phyloP scores from a whole-genome alignment of 2,329 filamentous ascomycete genomes.

The Ciborinia camelliae region DNA sequence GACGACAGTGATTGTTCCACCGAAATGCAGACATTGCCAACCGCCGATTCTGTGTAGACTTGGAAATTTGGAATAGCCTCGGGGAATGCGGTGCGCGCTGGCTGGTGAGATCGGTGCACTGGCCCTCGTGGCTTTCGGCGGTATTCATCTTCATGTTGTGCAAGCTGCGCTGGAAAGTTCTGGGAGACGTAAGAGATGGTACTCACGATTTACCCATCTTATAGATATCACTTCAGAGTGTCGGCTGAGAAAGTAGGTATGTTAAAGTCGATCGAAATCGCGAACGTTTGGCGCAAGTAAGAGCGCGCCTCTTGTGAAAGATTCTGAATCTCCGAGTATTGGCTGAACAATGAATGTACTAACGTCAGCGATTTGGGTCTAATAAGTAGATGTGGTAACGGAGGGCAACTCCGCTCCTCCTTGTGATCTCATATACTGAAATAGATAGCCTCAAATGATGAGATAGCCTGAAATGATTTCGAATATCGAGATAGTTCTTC shows the following conservation, averaged over 20 bases:
- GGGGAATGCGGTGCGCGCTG: slow-evolving; percentile 4
- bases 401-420: neutral
- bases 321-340: neutral
- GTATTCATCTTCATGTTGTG: slow-evolving; percentile 12
- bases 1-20: too few species aligned
- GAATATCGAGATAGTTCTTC: neutral
- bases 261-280: slow-evolving; percentile 2
- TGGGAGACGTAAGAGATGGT: slow-evolving; percentile 6
- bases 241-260: neutral
- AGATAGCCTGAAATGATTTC: neutral
- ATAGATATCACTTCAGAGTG: neutral
- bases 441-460: neutral
- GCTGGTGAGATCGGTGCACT: slow-evolving; percentile 7
- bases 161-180: slow-evolving; percentile 7
- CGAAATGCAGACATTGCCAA: too few species aligned
- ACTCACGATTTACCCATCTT: slow-evolving; percentile 24
- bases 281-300: slow-evolving; percentile 8
- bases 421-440: neutral
- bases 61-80: neutral
- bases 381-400: neutral
- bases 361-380: slow-evolving; percentile 8
- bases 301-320: slow-evolving; percentile 15
- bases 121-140: slow-evolving; percentile 5
- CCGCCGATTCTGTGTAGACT: neutral
- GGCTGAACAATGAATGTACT: neutral